These are phyloP conservation scores for Phialocephala subalpina DNA, from an alignment of 2,329 filamentous ascomycete species.

Conservation along the genomic window DNA sequence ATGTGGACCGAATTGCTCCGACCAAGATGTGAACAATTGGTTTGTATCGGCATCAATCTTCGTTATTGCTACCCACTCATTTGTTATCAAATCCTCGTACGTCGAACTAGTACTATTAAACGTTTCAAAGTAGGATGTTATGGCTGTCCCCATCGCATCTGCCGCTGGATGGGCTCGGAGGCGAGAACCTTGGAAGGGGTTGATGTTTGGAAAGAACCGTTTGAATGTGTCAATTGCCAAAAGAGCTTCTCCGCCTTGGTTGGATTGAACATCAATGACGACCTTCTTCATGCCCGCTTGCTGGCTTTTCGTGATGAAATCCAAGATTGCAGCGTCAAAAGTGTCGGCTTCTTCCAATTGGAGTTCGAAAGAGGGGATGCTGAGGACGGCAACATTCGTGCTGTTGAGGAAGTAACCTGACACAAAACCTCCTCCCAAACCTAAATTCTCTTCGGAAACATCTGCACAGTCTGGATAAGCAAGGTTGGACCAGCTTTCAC, in stretches of 20 bases:
- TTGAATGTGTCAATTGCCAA: slow-evolving; percentile 63
- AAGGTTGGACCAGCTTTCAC: slow-evolving; percentile 16
- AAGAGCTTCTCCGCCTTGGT: slow-evolving; percentile 67
- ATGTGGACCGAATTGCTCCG: slow-evolving; percentile 33
- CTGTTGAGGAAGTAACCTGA: slow-evolving; percentile 38
- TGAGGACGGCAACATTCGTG: slow-evolving; percentile 46
- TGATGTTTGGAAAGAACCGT: slow-evolving; percentile 45
- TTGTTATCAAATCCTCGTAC: slow-evolving; percentile 28
- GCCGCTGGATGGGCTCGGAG: slow-evolving; percentile 34
- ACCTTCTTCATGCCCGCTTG: slow-evolving; percentile 60
- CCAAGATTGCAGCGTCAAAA: slow-evolving; percentile 43
- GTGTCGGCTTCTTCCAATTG: slow-evolving; percentile 37
- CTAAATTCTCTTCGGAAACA: slow-evolving; percentile 10
- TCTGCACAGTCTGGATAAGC: slow-evolving; percentile 23
- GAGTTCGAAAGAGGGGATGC: slow-evolving; percentile 49
- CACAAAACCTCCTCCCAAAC: slow-evolving; percentile 9
- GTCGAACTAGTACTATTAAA: slow-evolving; percentile 23
- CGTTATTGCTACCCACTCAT: slow-evolving; percentile 36
- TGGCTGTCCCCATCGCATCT: slow-evolving; percentile 32
- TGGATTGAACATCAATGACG: slow-evolving; percentile 68
- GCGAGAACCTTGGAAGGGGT: slow-evolving; percentile 36
- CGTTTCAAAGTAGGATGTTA: slow-evolving; percentile 36
- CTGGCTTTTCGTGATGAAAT: slow-evolving; percentile 54
- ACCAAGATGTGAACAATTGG: slow-evolving; percentile 35
- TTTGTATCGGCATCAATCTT: slow-evolving; percentile 33